Evolutionary conservation across 306 rosid species (phyloP), one percentile per base, ranked within the genome.

Genomic region (Sindora glabra): DNA sequence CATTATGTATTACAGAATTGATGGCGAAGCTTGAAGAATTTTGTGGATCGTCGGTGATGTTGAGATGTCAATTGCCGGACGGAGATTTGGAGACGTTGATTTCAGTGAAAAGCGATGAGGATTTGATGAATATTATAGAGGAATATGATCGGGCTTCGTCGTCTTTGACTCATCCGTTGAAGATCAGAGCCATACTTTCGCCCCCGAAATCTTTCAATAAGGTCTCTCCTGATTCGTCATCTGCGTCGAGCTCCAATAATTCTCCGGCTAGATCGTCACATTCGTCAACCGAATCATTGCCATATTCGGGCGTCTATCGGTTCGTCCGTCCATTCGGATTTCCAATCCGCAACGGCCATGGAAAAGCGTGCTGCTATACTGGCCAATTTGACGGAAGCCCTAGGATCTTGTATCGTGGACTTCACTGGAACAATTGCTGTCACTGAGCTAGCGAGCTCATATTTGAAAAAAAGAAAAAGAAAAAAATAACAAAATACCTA

Each of bases 41-140:
- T 58, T 84, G 89, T n/a, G 94, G 90, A 21, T 73, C 71, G 6
- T 77, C 96, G 3, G 81, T 70, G 2, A 77, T 61, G 2, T 46
- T 92, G 65, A 59, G 56, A 70, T 92, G 96, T 45, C 84, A 70
- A 8, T 69, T 92, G 48, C 95, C 99, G 1, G 61, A 30, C 66
- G 96, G 96, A n/a, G 96, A 89, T 10, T 53, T 92, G 47, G 99
- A 86, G 61, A 92, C 95, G 0, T 65, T 92, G 75, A 73, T 92
- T 69, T 65, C 95, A 12, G 51, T 92, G 40, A 82, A 47, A 3
- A 84, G 74, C 59, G 96, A 89, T 6, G 95, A 84, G 48, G 99
- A 92, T 71, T 71, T 88, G 67, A 67, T 77, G 0, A 81, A 78
- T 33, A 71, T 92, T 30, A 56, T 92, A 0, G 85, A 89, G 48